Evolutionary conservation across 805 yeast species (phyloP), one percentile per base, ranked within the genome.

Genomic region (Schizosaccharomyces cryophilus): DNA sequence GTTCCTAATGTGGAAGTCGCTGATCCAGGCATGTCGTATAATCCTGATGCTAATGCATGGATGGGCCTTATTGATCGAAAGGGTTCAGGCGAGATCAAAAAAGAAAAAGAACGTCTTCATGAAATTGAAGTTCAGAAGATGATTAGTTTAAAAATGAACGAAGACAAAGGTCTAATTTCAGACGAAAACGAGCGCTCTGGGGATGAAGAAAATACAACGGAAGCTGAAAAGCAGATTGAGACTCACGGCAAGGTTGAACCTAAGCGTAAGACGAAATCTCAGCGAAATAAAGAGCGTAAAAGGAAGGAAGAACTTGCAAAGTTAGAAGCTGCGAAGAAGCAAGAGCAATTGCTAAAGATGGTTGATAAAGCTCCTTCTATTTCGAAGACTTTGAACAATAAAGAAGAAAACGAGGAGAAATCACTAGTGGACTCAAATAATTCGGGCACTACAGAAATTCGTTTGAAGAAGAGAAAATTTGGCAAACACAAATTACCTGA

Each of bases 11-110:
- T 74, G 2, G 70, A 66, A 1, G 62, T 81, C 3, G 88, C 95
- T 13, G 83, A 83, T 66, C 93, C 83, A 1, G 97, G 97, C 61
- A 85, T 84, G 70, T 89, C 97, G 1, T 93, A 87, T 69, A 93
- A 93, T 69, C 98, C 98, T 30, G 78, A 90, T 13, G 74, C 82
- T 64, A 84, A 83, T 62, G 80, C 85, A 31, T 93, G 98, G 98
- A 80, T 81, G 66, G 72, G 71, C 21, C 76, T 89, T 66, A 79
- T 93, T 61, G 74, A 79, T 61, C 73, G 75, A 61, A 96, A 88
- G 71, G 83, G 77, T 38, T 30, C 38, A 56, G 30, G 15, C 7
- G 60, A 87, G 67, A 79, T 80, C 67, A 75, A 78, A 60, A 78
- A 87, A 66, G 80, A 80, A 63, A 55, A 61, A 30, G 77, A 80